Conservation (phyloP, 2,329 filamentous ascomycete species). For the Neopestalotiopsis sp. region DNA sequence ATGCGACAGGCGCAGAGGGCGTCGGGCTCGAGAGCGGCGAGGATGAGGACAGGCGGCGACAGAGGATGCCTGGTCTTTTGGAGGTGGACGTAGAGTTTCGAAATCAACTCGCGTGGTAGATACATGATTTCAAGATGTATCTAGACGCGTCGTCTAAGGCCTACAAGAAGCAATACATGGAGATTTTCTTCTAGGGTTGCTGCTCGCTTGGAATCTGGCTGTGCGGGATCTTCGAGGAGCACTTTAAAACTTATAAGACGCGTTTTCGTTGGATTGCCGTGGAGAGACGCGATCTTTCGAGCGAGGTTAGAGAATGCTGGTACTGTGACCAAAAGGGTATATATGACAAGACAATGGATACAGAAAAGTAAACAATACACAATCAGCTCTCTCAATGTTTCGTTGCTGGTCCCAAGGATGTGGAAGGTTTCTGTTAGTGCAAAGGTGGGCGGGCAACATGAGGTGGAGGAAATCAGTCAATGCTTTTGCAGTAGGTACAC, state of each 20-base stretch:
- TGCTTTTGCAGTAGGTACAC: background rate
- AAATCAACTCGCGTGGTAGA: constrained; percentile 87
- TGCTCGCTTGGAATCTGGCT: constrained; percentile 10
- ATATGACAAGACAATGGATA: background rate
- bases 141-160: constrained; percentile 38
- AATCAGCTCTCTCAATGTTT: background rate
- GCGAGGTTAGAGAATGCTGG: background rate
- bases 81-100: constrained; percentile 90
- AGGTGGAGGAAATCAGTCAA: background rate
- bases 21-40: constrained; percentile 93
- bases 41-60: constrained; percentile 87
- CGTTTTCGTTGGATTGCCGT: background rate
- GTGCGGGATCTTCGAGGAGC: background rate
- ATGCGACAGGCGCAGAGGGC: constrained; percentile 95
- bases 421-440: constrained; percentile 16
- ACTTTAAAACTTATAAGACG: background rate
- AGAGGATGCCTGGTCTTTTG: constrained; percentile 86
- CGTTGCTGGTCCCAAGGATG: background rate
- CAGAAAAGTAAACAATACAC: background rate
- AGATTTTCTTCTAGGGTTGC: constrained; percentile 17
- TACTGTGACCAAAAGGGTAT: background rate
- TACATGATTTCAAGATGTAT: constrained; percentile 70
- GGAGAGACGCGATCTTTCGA: background rate
- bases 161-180: constrained; percentile 40
- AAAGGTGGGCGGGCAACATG: background rate